phyloP scores from a whole-genome alignment of 2,329 filamentous ascomycete species.

The Nakataea oryzae region DNA sequence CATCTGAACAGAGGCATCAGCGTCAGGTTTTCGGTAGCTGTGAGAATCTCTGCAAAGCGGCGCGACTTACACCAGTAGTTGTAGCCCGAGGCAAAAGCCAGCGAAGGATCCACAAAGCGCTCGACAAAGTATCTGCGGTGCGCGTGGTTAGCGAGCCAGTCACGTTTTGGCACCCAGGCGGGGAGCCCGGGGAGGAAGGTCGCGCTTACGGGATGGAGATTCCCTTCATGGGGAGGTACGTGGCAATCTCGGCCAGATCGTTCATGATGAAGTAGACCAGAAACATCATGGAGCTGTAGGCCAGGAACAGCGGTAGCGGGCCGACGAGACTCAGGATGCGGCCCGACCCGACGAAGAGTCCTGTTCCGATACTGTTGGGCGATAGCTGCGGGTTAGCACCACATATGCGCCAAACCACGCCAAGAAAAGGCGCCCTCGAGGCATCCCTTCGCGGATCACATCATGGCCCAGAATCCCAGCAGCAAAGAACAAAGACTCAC shows the following conservation, averaged over 20 bases:
- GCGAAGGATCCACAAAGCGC: slow-evolving; percentile 43
- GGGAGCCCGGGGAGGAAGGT: slow-evolving; percentile 10
- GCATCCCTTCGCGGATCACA: no score
- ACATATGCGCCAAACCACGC: no score
- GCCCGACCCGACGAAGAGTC: slow-evolving; percentile 17
- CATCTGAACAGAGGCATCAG: slow-evolving; percentile 39
- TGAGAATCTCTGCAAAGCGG: slow-evolving; percentile 39
- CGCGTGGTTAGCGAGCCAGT: not conserved
- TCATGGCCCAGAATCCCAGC: no score
- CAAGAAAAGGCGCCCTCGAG: no score
- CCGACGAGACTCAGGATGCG: slow-evolving; percentile 26
- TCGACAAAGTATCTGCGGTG: slow-evolving; percentile 31
- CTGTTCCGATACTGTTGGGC: slow-evolving; percentile 17
- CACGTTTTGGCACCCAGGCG: no score
- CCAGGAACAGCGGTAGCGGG: slow-evolving; percentile 59
- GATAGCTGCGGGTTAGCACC: no score
- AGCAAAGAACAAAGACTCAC: not conserved
- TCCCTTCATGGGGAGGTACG: slow-evolving; percentile 43
- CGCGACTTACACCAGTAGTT: slow-evolving; percentile 47
- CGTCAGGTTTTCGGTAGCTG: slow-evolving; percentile 49
- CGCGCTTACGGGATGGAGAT: slow-evolving; percentile 36
- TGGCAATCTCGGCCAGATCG: slow-evolving; percentile 42
- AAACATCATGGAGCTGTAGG: slow-evolving; percentile 48
- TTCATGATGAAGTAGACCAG: slow-evolving; percentile 42
- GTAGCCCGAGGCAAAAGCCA: slow-evolving; percentile 48